phyloP scores from a whole-genome alignment of 805 yeast species.

The Saccharomycopsis sp. region DNA sequence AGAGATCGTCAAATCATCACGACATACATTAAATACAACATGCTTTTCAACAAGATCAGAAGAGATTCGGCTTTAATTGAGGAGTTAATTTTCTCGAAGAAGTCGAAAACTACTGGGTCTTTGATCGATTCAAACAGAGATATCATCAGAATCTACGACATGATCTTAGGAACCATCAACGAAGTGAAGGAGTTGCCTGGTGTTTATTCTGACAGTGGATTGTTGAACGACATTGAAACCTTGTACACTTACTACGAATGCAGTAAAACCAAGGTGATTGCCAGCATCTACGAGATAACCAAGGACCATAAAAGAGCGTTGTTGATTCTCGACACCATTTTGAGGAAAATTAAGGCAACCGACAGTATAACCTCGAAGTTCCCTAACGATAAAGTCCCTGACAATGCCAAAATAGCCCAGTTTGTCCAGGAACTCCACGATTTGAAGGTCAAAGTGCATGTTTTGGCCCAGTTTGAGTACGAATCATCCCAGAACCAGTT shows the following conservation, averaged over 20 bases:
- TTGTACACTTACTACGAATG: constrained; percentile 44
- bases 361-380: constrained; percentile 20
- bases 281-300: constrained; percentile 37
- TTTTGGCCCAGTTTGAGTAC: constrained; percentile 41
- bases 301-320: constrained; percentile 43
- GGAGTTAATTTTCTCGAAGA: constrained; percentile 25
- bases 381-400: constrained; percentile 29
- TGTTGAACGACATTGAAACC: constrained; percentile 46
- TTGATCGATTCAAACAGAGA: constrained; percentile 28
- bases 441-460: constrained; percentile 32
- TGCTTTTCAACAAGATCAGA: constrained; percentile 57
- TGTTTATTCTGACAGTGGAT: constrained; percentile 76
- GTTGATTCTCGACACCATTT: constrained; percentile 25
- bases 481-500: constrained; percentile 27
- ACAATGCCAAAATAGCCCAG: constrained; percentile 28
- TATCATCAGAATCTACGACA: constrained; percentile 41
- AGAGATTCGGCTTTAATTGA: constrained; percentile 56
- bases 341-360: constrained; percentile 14
- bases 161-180: constrained; percentile 44
- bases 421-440: constrained; percentile 23
- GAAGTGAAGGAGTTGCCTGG: constrained; percentile 82
- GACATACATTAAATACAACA: constrained; percentile 68
- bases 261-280: constrained; percentile 38
- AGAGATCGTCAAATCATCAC: constrained; percentile 69
- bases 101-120: constrained; percentile 20